Base-by-base conservation (phyloP, 2,329 filamentous ascomycete genomes). In the Colletotrichum sp. region DNA sequence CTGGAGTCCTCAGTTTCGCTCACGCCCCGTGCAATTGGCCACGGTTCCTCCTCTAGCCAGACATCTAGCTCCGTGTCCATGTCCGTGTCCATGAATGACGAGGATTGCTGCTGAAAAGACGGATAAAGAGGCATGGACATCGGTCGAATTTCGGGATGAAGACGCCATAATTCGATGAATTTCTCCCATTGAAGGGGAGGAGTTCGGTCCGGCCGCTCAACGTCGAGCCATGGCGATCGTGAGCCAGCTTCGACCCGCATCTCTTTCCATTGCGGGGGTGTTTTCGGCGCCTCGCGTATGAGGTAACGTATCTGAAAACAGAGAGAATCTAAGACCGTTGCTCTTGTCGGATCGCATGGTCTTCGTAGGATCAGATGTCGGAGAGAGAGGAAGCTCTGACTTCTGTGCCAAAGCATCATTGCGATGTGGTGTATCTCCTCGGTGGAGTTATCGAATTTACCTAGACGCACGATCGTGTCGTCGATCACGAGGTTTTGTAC, bases 41-140 rank as follows among this genome's bases (percentile, higher is more conserved):
- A 44, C 0, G 36, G 36, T 18, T 44, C 8, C 36, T 44, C 36
- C 36, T 44, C 36, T n/a, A 44, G 36, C 36, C 15, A 44, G 36
- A 0, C 36, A 18, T 1, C 36, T 44, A 44, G 36, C 36, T 44
- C 0, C 36, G 0, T 18, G 36, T 18, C 36, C 16, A 0, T 39
- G 1, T 18, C 7, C 34, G 34, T 1, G 13, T 0, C 1, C 0
- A 36, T 36, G 34, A 0, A 34, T 1, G 32, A 34, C 32, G 32
- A 32, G 32, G 1, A 1, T 32, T 0, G 0, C 32, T 32, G 32
- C 32, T 0, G 12, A 13, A 32, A 32, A 32, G 32, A 32, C 1
- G 32, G 32, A 36, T 36, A 6, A 36, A 36, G 0, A 36, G 0
- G 0, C 34, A 36, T 0, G 0, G 36, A 0, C 16, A 39, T 0